phyloP scores from a whole-genome alignment of 805 yeast species.

The Pichia scutulata region DNA sequence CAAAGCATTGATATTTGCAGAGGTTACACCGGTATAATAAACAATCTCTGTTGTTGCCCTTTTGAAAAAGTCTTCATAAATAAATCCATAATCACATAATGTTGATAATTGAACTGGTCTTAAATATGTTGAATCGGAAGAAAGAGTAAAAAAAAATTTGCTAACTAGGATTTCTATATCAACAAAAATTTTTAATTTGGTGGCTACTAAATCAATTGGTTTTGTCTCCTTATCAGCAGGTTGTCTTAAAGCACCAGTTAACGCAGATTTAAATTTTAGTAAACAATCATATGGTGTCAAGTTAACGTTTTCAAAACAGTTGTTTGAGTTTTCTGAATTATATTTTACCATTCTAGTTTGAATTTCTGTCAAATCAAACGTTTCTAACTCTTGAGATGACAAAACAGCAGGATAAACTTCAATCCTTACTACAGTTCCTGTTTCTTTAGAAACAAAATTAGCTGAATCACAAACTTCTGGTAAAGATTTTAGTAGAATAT shows the following conservation, averaged over 20 bases:
- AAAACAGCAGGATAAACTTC: constrained; percentile 49
- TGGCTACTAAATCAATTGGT: constrained; percentile 45
- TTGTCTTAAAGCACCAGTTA: constrained; percentile 57
- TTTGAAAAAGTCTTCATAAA: constrained; percentile 41
- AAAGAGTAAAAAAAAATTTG: constrained; percentile 39
- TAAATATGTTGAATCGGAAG: constrained; percentile 19
- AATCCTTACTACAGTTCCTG: constrained; percentile 43
- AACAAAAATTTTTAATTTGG: constrained; percentile 39
- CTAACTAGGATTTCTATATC: constrained; percentile 45
- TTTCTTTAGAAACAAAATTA: constrained; percentile 37
- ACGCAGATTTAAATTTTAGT: constrained; percentile 50
- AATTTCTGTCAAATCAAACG: constrained; percentile 44
- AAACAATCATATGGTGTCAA: constrained; percentile 44
- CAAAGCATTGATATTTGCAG: constrained; percentile 16
- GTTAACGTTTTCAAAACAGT: constrained; percentile 10
- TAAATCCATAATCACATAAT: constrained; percentile 16
- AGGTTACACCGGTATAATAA: constrained; percentile 31
- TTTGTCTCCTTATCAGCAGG: constrained; percentile 38
- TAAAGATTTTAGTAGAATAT: constrained; percentile 16
- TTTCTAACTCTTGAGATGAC: constrained; percentile 35
- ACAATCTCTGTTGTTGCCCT: constrained; percentile 49
- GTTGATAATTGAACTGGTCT: constrained; percentile 25
- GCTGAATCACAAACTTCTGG: constrained; percentile 39
- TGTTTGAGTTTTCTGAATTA: constrained; percentile 18
- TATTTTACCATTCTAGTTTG: constrained; percentile 39